Percentiles rank a stretch among this genome's conserved stretches.
Conservation (phyloP, 2,329 filamentous ascomycete species). For the Tothia fuscella region DNA sequence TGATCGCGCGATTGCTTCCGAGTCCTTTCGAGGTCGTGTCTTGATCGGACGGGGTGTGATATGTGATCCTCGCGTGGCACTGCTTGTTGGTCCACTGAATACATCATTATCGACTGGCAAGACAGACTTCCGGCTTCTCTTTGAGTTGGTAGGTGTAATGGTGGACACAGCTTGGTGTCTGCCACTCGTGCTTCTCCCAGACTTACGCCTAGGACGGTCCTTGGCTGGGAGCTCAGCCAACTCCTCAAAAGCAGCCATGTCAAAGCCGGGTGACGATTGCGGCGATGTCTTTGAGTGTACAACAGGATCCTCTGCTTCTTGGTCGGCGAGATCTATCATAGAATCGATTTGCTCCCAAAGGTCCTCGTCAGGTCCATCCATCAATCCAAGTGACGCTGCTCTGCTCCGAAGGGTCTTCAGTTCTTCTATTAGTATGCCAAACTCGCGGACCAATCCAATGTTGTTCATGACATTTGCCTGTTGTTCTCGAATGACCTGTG, state of each 20-base stretch:
- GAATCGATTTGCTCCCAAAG: slow-evolving; percentile 76
- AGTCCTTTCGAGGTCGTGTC: slow-evolving; percentile 41
- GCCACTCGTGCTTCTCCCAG: not conserved
- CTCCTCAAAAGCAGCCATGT: slow-evolving; percentile 47
- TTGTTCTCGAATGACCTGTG: slow-evolving; percentile 66
- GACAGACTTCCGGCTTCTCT: slow-evolving; percentile 10
- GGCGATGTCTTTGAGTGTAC: slow-evolving; percentile 38
- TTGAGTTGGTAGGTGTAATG: slow-evolving; percentile 5
- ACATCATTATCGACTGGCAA: slow-evolving; percentile 11
- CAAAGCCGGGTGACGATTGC: slow-evolving; percentile 44
- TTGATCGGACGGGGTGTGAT: slow-evolving; percentile 18
- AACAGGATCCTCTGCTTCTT: slow-evolving; percentile 47
- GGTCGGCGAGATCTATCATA: slow-evolving; percentile 71
- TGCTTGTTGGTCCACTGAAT: slow-evolving; percentile 6
- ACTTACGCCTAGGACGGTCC: not conserved
- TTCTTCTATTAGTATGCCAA: slow-evolving; percentile 71
- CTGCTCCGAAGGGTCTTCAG: slow-evolving; percentile 65
- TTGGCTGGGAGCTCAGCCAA: slow-evolving; percentile 12
- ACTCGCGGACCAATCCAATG: slow-evolving; percentile 70
- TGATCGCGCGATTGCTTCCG: slow-evolving; percentile 47
- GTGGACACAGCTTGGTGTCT: not conserved
- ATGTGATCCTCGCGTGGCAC: slow-evolving; percentile 16
- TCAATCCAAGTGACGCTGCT: slow-evolving; percentile 54
- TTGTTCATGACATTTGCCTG: slow-evolving; percentile 74
- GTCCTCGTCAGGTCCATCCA: slow-evolving; percentile 44